These are phyloP conservation scores for Rosa persica DNA, from an alignment of 306 rosid species.

Conservation along the genomic window DNA sequence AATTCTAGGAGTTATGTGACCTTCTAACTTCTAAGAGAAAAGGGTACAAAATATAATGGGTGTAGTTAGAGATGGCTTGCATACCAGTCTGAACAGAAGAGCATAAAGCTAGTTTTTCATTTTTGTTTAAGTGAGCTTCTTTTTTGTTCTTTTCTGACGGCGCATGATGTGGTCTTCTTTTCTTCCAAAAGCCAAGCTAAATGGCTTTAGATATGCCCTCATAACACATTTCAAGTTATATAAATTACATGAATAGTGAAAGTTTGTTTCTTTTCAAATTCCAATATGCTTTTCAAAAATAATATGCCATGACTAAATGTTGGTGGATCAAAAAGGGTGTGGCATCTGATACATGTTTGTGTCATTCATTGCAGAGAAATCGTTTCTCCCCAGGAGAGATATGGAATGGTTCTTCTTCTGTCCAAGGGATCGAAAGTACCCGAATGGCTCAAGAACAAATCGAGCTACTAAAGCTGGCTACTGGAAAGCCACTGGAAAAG, in stretches of 20 bases:
- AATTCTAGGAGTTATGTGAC: not conserved
- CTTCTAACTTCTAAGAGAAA: not conserved
- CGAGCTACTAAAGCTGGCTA: slow-evolving; percentile 94
- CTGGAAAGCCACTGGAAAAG: slow-evolving; percentile 99
- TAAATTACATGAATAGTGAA: slow-evolving; percentile 12
- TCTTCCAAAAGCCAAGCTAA: slow-evolving; percentile 29
- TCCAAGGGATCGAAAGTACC: slow-evolving; percentile 83
- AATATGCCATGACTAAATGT: not conserved
- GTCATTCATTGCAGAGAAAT: slow-evolving; percentile 58
- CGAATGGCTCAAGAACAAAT: slow-evolving; percentile 88
- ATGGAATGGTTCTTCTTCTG: slow-evolving; percentile 99
- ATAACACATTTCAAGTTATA: slow-evolving; percentile 19
- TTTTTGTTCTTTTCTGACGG: slow-evolving; percentile 17
- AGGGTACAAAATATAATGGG: not conserved
- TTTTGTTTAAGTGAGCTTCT: slow-evolving; percentile 16
- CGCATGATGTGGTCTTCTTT: slow-evolving; percentile 27
- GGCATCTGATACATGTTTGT: slow-evolving; percentile 24
- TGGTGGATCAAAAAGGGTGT: slow-evolving; percentile 6
- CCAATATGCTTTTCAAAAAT: not conserved
- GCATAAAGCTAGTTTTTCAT: slow-evolving; percentile 6
- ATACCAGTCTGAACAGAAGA: slow-evolving; percentile 15
- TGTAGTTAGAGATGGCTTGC: slow-evolving; percentile 3
- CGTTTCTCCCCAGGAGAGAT: slow-evolving; percentile 76
- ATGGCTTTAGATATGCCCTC: slow-evolving; percentile 16
- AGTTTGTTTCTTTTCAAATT: not conserved